Base-by-base conservation (phyloP, 371 early-diverging fungal genomes). In the Mortierella sp. region DNA sequence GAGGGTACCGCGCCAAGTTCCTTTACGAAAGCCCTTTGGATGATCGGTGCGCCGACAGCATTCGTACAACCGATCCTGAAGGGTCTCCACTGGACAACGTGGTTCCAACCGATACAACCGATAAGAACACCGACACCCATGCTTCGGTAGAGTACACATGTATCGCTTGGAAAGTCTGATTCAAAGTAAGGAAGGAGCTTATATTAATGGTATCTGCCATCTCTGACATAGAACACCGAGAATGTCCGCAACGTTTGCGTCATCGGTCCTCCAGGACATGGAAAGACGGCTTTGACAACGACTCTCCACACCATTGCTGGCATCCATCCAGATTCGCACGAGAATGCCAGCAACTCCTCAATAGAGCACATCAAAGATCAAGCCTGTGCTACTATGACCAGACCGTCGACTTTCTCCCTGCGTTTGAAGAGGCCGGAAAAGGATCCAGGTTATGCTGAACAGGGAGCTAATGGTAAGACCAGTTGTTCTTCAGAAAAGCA, bases 231-330 rank as follows among this genome's bases (percentile, higher is more conserved):
- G 34, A 34, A 34, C 34, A 34, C 34, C 34, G 34, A 34, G 82
- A 99, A 99, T 89, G 95, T 99, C 78, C 97, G 99, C 87, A 99
- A 99, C 94, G 99, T 99, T 95, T 98, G 99, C 81, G 99, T 99
- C 73, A 99, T 99, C 90, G 99, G 99, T 82, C 98, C 97, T 92
- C 97, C 97, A 84, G 97, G 96, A 86, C 97, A 96, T 89, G 96
- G 96, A 74, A 96, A 96, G 86, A 95, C 96, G 79, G 97, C 98
- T 58, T 84, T 98, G 64, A 94, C 97, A 68, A 99, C 99, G 84
- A 98, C 98, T 51, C 90, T 99, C 46, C 96, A 99, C 61, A 93
- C 96, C 78, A 97, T 94, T 88, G 99, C 99, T 79, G 98, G 99
- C 91, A 99, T 99, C n/a, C 90, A 97, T 98, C 74, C 95, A 97